Conservation (phyloP, 257 asterid genomes). For the Penstemon barbatus region DNA sequence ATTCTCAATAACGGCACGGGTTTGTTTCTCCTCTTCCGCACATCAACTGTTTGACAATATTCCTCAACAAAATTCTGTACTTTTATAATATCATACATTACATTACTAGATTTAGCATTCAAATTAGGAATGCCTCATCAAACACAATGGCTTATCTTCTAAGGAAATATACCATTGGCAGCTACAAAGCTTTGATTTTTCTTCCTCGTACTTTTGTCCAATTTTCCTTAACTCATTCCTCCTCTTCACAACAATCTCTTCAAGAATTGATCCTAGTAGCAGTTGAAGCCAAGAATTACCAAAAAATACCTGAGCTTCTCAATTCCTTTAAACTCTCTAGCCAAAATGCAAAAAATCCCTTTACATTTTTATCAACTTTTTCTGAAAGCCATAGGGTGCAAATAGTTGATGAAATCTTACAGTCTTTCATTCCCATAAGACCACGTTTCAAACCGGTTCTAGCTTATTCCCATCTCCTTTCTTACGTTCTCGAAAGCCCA, state of each 20-base stretch:
- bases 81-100: too few relatives aligned
- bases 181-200: slow-evolving; percentile 5
- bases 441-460: slow-evolving; percentile 54
- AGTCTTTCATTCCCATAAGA: slow-evolving; percentile 48
- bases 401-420: slow-evolving; percentile 53
- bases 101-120: too few relatives aligned
- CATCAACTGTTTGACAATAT: slow-evolving; percentile 28
- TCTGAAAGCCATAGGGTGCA: slow-evolving; percentile 12
- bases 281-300: slow-evolving; percentile 50
- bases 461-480: slow-evolving; percentile 64
- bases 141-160: too few relatives aligned
- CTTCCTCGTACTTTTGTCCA: slow-evolving; percentile 22
- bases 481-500: slow-evolving; percentile 48
- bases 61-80: slow-evolving; percentile 12
- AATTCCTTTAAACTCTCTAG: too few relatives aligned
- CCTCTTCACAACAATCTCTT: slow-evolving; percentile 32
- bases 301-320: slow-evolving; percentile 39
- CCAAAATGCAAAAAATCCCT: too few relatives aligned
- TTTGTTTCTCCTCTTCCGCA: background rate
- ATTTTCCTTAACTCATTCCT: slow-evolving; percentile 29
- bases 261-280: slow-evolving; percentile 51
- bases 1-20: too few relatives aligned
- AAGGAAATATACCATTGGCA: slow-evolving; percentile 17
- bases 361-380: too few relatives aligned
- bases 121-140: too few relatives aligned